Evolutionary conservation across 2,329 filamentous ascomycete genomes (phyloP), one percentile per base, ranked within the genome.

Genomic region (Elsinoe necatrix): DNA sequence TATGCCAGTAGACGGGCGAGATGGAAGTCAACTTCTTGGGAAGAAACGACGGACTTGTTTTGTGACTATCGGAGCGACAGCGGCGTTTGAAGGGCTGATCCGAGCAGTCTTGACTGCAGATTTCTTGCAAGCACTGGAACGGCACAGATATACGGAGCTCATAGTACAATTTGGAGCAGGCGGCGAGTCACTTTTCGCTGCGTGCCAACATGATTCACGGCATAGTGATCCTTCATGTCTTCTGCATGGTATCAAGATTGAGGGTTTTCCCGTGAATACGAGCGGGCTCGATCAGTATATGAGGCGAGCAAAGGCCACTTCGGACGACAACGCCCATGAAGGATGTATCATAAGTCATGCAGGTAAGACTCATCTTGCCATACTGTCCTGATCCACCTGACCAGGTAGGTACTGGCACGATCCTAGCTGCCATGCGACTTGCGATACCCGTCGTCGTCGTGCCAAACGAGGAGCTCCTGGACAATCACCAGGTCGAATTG

Each of bases 401-500:
- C 27, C n/a, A 25, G 4, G 12, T 54, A 95, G 91, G 92, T 14
- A 91, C 92, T 11, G 93, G 93, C 7, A 90, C 89, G 2, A 90
- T 97, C 25, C 77, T 97, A 0, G 89, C 91, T 68, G 89, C 85
- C 0, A 80, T 95, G 60, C 82, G 87, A 42, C 75, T 87, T 54
- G 80, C 82, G 12, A 75, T 90, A 0, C 85, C 88, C 2, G 75
- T 97, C n/a, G 80, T 98, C 51, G 89, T 95, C 0, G 90, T 98
- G 1, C 87, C 92, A 1, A 98, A 98, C 69, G 79, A 83, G 1
- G 76, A 77, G 5, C 79, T 98, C 0, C 79, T 95, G 64, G 84
- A 95, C 66, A 92, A 98, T 65, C 93, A 98, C 68, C 93, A 98
- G 71, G 80, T 83, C 18, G 89, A 97, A 69, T 80, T 98, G 56